phyloP scores from a whole-genome alignment of 371 early-diverging fungal species.

The Zancudomyces culisetae region DNA sequence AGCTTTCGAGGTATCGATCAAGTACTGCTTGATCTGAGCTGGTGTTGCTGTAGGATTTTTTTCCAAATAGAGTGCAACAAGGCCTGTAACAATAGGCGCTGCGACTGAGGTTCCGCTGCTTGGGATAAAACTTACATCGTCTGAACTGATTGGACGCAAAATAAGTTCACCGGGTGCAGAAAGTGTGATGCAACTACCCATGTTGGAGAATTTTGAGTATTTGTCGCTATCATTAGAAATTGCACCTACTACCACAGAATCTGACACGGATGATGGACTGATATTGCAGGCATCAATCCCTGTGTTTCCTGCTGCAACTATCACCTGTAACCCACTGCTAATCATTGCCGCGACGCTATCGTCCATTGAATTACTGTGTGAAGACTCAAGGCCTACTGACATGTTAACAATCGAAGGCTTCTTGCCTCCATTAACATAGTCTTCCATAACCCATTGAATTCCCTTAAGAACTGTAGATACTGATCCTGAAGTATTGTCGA shows the following conservation, averaged over 20 bases:
- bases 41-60: neutral
- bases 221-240: neutral
- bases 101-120: neutral
- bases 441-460: neutral
- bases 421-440: neutral
- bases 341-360: neutral
- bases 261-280: neutral
- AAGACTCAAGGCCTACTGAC: neutral
- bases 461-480: neutral
- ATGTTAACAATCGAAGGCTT: neutral
- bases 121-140: neutral
- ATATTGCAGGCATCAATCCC: neutral
- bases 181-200: neutral
- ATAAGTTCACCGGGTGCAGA: conserved; percentile 2
- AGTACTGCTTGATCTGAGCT: neutral
- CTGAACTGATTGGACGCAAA: neutral
- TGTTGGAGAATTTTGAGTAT: neutral
- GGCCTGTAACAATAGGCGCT: conserved; percentile 1
- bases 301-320: neutral
- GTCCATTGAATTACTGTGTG: neutral
- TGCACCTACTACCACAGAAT: neutral
- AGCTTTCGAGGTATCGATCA: neutral
- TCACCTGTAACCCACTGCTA: neutral
- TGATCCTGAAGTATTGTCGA: neutral
- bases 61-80: neutral